Conservation (phyloP, 208 protist genomes). For the Angomonas desouzai region DNA sequence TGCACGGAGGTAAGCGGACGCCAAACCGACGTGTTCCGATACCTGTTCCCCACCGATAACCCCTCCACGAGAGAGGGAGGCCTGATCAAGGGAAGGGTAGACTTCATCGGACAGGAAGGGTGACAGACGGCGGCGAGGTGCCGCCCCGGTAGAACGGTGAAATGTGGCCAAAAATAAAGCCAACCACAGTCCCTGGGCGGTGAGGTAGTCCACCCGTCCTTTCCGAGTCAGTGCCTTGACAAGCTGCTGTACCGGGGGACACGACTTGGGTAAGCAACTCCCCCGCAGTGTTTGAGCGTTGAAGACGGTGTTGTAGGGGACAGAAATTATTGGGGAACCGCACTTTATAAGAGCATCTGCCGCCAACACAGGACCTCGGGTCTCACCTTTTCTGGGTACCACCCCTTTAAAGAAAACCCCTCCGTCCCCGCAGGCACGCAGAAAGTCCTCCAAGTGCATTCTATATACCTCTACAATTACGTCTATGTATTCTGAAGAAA, state of each 20-base stretch:
- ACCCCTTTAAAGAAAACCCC: constrained; percentile 67
- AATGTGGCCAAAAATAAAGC: constrained; percentile 29
- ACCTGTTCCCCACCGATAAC: not conserved
- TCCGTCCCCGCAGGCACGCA: constrained; percentile 45
- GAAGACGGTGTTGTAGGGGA: constrained; percentile 63
- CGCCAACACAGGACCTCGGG: constrained; percentile 26
- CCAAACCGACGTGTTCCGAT: not conserved
- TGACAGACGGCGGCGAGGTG: not conserved
- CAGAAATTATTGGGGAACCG: constrained; percentile 51
- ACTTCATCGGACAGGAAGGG: not conserved
- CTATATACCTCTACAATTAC: not conserved
- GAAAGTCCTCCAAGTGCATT: constrained; percentile 40
- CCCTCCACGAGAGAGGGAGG: not conserved
- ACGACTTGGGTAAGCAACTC: constrained; percentile 27
- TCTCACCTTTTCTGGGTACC: constrained; percentile 15
- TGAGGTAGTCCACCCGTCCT: constrained; percentile 36
- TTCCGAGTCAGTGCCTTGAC: constrained; percentile 46
- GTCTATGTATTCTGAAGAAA: not conserved
- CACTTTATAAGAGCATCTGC: constrained; percentile 33
- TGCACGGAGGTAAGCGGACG: not conserved
- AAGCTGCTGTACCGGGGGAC: constrained; percentile 47
- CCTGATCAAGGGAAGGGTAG: not conserved
- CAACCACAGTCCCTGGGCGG: constrained; percentile 42
- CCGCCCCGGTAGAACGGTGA: not conserved
- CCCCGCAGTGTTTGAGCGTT: constrained; percentile 71